Base-by-base conservation (phyloP, 140 eudicot genomes). In the Cichorium intybus region DNA sequence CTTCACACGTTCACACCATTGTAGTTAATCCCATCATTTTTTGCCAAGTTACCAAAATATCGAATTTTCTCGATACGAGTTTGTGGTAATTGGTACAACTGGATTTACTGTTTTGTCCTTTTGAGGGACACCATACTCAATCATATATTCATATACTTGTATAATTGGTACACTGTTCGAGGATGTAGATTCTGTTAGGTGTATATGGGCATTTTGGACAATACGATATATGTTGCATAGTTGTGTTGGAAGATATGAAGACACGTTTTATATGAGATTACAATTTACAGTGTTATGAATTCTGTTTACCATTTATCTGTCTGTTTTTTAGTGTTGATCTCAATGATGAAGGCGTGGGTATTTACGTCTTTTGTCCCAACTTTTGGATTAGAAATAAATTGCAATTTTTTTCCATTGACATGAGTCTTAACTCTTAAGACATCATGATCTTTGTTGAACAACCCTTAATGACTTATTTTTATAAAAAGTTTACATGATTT, bases 101-200 rank as follows among this genome's bases (percentile, higher is more conserved):
- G 60, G 31, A 31, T 55, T 75, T 21, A 68, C 54, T 53, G 59
- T 50, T 21, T 60, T 46, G 12, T 34, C 60, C 34, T 57, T 35
- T 29, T 18, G 49, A 55, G 27, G 43, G 57, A 52, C 39, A 21
- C 39, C 64, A 50, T 4, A 15, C 34, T 59, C 69, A 54, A 4
- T 59, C 29, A 35, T 77, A 60, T 33, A 24, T 56, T 23, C 48
- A 46, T 31, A 10, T 35, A 35, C 18, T 3, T 43, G 49, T 43
- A 43, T 7, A 43, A 43, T 43, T 43, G 7, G 4, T 11, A 4
- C 14, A 43, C 9, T 35, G 43, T 35, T 35, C 2, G 43, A 37
- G 7, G 43, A 58, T 29, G 61, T 64, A 60, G 61, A 76, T 72
- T 53, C 57, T 73, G 75, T 39, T 27, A 62, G 80, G 49, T 72